phyloP scores from a whole-genome alignment of 441 rosid species.

The Geranium incanum region DNA sequence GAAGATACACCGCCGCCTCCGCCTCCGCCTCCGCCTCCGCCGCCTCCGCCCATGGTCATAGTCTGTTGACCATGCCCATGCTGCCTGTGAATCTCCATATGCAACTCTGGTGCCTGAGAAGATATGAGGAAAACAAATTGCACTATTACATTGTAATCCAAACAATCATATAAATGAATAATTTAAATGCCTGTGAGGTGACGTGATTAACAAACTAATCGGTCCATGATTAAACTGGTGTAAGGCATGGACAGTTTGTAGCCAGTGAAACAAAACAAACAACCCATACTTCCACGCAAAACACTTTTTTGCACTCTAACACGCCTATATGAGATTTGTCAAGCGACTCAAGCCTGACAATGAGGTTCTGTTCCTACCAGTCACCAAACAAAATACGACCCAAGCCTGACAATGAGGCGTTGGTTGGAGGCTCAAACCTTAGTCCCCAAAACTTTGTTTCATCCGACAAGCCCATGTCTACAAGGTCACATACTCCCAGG shows the following conservation, averaged over 20 bases:
- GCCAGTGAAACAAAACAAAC: neutral
- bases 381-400: neutral
- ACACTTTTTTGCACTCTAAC: neutral
- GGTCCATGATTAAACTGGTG: neutral
- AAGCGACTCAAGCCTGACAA: neutral
- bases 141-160: neutral
- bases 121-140: neutral
- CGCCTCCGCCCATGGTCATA: neutral
- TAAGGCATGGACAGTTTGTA: neutral
- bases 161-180: neutral
- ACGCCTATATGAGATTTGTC: neutral
- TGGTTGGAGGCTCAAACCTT: neutral
- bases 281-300: neutral
- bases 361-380: neutral
- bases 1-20: neutral
- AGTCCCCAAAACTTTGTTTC: neutral
- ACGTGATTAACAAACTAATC: neutral
- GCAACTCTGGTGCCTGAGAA: constrained; percentile 6
- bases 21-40: neutral
- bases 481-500: neutral
- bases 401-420: neutral
- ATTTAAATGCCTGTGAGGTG: neutral
- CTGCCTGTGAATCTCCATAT: neutral
- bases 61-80: constrained; percentile 2
- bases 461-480: neutral